phyloP scores from a whole-genome alignment of 139 green algal genomes.

The Volvox africanus region DNA sequence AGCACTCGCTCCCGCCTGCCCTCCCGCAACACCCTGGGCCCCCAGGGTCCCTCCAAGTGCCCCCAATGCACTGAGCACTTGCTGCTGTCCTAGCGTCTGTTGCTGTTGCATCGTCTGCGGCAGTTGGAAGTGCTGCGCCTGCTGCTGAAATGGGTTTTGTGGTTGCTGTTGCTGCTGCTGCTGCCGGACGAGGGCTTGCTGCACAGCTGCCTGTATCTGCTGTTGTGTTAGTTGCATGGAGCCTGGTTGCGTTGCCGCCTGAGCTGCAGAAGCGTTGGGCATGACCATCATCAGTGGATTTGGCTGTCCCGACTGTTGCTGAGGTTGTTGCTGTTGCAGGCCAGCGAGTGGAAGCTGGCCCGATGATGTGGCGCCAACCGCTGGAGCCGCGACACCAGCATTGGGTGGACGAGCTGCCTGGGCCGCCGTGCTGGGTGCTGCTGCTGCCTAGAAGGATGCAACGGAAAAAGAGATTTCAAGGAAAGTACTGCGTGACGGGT shows the following conservation, averaged over 20 bases:
- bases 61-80: neutral
- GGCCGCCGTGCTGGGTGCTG: neutral
- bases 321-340: neutral
- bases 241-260: neutral
- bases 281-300: neutral
- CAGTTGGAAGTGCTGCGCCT: neutral
- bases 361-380: neutral
- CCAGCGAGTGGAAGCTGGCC: neutral
- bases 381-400: neutral
- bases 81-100: neutral
- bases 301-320: conserved; percentile 13
- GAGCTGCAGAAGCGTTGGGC: too few relatives aligned
- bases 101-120: neutral
- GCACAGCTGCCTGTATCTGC: conserved; percentile 31
- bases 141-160: neutral
- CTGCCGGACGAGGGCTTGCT: conserved; percentile 6
- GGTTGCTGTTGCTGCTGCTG: conserved; percentile 13
- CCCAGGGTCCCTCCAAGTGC: neutral
- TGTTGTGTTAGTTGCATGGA: neutral
- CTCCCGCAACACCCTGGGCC: neutral
- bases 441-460: neutral
- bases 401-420: neutral
- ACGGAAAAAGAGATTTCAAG: neutral
- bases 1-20: neutral
- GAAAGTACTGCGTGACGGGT: too few relatives aligned